phyloP scores from a whole-genome alignment of 1,284 basidiomycete species.

The Sporisorium scitamineum region DNA sequence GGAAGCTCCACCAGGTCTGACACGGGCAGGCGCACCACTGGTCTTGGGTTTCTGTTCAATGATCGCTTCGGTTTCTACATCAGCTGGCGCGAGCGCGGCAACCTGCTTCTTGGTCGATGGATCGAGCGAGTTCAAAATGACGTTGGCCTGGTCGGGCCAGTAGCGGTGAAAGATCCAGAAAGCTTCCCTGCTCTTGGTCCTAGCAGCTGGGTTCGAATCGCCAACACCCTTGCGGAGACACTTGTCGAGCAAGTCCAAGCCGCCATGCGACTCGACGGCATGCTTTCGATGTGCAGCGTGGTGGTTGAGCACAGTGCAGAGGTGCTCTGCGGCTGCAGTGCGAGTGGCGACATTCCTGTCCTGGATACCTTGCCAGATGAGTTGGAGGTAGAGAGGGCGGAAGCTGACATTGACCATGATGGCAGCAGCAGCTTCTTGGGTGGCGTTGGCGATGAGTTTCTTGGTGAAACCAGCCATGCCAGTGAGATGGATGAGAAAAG shows the following conservation, averaged over 20 bases:
- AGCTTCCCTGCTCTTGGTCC: constrained; percentile 78
- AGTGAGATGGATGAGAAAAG: constrained; percentile 79
- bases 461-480: constrained; percentile 95
- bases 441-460: constrained; percentile 87
- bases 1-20: constrained; percentile 51
- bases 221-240: constrained; percentile 78
- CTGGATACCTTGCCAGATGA: constrained; percentile 80
- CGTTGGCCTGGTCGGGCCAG: constrained; percentile 79
- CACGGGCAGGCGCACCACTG: constrained; percentile 19
- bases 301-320: constrained; percentile 65
- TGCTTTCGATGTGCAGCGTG: constrained; percentile 62
- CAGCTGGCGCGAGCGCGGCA: constrained; percentile 74
- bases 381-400: constrained; percentile 77
- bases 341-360: constrained; percentile 88
- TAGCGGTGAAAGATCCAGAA: constrained; percentile 85
- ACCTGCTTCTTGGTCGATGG: constrained; percentile 81
- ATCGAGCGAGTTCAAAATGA: constrained; percentile 80
- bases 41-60: constrained; percentile 34
- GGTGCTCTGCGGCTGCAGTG: constrained; percentile 73
- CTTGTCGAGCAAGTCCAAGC: constrained; percentile 74
- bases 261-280: constrained; percentile 71
- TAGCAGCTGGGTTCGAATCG: constrained; percentile 84
- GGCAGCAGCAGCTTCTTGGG: constrained; percentile 79
- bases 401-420: constrained; percentile 80
- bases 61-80: constrained; percentile 29